phyloP scores from a whole-genome alignment of 2,329 filamentous ascomycete genomes.

The Paecilomyces variotii region DNA sequence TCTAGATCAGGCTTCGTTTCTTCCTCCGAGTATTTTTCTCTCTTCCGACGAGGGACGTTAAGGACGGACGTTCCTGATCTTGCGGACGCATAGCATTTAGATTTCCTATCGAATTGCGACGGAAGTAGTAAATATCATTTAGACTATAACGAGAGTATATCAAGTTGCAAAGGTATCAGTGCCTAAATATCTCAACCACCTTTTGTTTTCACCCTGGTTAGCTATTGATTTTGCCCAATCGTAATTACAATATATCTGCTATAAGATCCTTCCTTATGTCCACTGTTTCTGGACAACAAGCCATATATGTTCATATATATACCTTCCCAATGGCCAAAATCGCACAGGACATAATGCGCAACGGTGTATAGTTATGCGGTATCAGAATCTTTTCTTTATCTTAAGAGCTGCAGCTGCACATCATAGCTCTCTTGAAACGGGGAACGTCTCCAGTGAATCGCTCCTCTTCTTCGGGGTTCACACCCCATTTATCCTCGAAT shows the following conservation, averaged over 20 bases:
- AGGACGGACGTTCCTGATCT: background rate
- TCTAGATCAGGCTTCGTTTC: background rate
- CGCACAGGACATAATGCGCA: background rate
- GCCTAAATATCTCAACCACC: background rate
- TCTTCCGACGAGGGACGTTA: background rate
- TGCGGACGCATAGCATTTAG: too few species aligned
- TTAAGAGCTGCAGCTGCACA: slow-evolving; percentile 90
- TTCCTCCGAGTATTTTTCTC: background rate
- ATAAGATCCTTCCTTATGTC: background rate
- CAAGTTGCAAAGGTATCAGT: background rate
- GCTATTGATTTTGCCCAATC: background rate
- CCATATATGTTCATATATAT: too few species aligned
- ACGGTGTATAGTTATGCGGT: background rate
- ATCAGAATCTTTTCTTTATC: background rate
- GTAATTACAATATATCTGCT: background rate
- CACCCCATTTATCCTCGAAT: slow-evolving; percentile 63
- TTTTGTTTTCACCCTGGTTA: background rate
- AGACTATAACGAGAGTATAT: background rate
- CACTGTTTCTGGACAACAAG: too few species aligned
- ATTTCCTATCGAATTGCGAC: too few species aligned
- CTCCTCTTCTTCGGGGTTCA: slow-evolving; percentile 64
- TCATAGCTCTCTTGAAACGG: slow-evolving; percentile 66
- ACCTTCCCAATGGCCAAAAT: too few species aligned
- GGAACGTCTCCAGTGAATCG: slow-evolving; percentile 84
- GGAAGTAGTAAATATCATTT: background rate